These are phyloP conservation scores for Crassisporium funariophilum DNA, from an alignment of 768 basidiomycete genomes.

Conservation along the genomic window DNA sequence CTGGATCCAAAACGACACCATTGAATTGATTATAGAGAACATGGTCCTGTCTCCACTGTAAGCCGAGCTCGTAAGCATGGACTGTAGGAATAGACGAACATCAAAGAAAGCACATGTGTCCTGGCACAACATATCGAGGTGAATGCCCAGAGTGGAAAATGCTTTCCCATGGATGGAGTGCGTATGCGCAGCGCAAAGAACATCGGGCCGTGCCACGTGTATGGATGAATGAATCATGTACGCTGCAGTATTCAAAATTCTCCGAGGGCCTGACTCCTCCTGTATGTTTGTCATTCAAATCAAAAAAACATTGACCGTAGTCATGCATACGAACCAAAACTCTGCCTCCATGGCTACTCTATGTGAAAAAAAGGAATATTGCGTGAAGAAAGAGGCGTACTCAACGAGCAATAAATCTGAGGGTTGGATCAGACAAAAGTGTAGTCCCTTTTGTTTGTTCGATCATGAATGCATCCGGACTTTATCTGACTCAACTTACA, in stretches of 20 bases:
- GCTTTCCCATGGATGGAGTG: slow-evolving; percentile 52
- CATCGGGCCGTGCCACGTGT: slow-evolving; percentile 50
- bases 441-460: slow-evolving; percentile 33
- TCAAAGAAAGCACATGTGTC: slow-evolving; percentile 47
- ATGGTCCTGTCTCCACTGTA: slow-evolving; percentile 30
- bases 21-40: slow-evolving; percentile 47
- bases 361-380: slow-evolving; percentile 1
- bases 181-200: slow-evolving; percentile 48
- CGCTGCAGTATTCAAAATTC: slow-evolving; percentile 34
- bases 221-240: slow-evolving; percentile 45
- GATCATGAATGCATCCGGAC: not conserved
- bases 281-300: slow-evolving; percentile 11
- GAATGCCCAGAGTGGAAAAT: slow-evolving; percentile 46
- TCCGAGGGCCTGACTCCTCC: slow-evolving; percentile 31
- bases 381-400: slow-evolving; percentile 21
- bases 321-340: slow-evolving; percentile 20
- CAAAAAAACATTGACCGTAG: not conserved
- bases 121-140: slow-evolving; percentile 45
- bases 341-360: slow-evolving; percentile 26
- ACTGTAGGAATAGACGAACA: slow-evolving; percentile 17
- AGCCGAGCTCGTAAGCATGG: slow-evolving; percentile 2
- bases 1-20: slow-evolving; percentile 47
- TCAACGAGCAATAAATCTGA: slow-evolving; percentile 48
- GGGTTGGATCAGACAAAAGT: slow-evolving; percentile 48
- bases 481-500: too few species aligned